A percentile compares a stretch with the other conserved stretches of the same genome.
phyloP scores from a whole-genome alignment of 257 asterid genomes.

The Striga asiatica region DNA sequence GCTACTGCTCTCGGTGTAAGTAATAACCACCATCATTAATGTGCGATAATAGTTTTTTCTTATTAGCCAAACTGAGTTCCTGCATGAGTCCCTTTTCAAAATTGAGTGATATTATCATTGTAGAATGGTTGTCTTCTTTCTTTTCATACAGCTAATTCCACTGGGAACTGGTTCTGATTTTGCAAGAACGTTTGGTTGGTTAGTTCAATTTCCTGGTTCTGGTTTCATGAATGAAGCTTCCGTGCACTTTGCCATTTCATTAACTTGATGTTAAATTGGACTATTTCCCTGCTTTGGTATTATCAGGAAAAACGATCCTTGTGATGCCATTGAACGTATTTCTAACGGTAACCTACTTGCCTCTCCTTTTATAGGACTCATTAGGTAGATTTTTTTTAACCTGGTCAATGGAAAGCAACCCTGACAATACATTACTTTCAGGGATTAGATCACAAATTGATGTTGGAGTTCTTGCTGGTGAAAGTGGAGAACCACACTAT shows the following conservation, averaged over 20 bases:
- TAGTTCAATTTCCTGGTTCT: slow-evolving; percentile 26
- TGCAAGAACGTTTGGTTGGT: slow-evolving; percentile 89
- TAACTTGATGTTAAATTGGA: slow-evolving; percentile 4
- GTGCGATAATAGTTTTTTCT: not conserved
- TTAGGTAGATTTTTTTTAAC: not conserved
- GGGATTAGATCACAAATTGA: slow-evolving; percentile 61
- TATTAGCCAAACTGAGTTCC: slow-evolving; percentile 12
- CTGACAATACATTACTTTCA: too few species aligned
- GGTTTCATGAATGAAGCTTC: slow-evolving; percentile 8
- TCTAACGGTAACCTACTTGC: slow-evolving; percentile 45
- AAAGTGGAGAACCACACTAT: slow-evolving; percentile 51
- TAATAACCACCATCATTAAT: slow-evolving; percentile 11
- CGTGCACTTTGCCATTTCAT: not conserved
- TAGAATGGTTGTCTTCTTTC: slow-evolving; percentile 13
- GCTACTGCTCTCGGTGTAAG: slow-evolving; percentile 87
- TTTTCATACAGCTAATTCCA: slow-evolving; percentile 65
- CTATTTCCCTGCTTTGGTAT: slow-evolving; percentile 9
- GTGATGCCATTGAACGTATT: slow-evolving; percentile 70
- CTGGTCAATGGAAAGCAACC: too few species aligned
- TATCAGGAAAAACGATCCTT: slow-evolving; percentile 78
- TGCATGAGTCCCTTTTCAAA: not conserved
- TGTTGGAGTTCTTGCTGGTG: slow-evolving; percentile 64
- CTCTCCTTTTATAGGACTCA: slow-evolving; percentile 8
- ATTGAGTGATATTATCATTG: slow-evolving; percentile 11
- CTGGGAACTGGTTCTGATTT: slow-evolving; percentile 95